Evolutionary conservation across 1,284 basidiomycete genomes (phyloP).

Genomic region (Puccinia triticina): DNA sequence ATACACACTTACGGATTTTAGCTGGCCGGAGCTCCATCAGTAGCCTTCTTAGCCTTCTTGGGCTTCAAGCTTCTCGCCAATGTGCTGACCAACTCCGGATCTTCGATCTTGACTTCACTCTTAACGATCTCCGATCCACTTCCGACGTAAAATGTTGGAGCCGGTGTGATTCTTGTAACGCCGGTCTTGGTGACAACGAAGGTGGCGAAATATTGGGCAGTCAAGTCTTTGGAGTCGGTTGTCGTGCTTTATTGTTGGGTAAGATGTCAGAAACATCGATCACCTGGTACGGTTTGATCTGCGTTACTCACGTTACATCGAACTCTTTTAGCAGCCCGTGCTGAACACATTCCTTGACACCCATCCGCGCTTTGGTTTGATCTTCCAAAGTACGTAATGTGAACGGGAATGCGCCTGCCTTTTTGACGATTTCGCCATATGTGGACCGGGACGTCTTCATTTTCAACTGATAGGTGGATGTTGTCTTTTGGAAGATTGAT

Average conservation of each 20-base stretch:
- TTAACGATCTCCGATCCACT: constrained; percentile 87
- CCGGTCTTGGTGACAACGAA: constrained; percentile 59
- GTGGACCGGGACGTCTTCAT: constrained; percentile 94
- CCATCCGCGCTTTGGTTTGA: constrained; percentile 91
- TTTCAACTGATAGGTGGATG: constrained; percentile 90
- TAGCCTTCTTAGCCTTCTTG: constrained; percentile 85
- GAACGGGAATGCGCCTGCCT: constrained; percentile 96
- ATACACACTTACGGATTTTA: not conserved
- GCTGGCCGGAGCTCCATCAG: constrained; percentile 62
- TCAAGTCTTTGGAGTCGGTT: constrained; percentile 54
- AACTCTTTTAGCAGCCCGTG: constrained; percentile 87
- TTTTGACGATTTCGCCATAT: constrained; percentile 95
- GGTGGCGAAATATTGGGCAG: constrained; percentile 57
- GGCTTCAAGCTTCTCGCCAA: constrained; percentile 80
- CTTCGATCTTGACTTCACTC: constrained; percentile 83
- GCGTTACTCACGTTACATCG: constrained; percentile 66
- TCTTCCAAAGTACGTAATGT: constrained; percentile 91
- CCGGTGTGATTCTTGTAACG: constrained; percentile 63
- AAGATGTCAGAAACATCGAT: not conserved
- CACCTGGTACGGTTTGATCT: not conserved
- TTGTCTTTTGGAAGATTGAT: constrained; percentile 84
- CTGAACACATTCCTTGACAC: constrained; percentile 91
- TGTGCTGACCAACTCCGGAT: constrained; percentile 78
- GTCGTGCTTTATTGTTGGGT: constrained; percentile 53
- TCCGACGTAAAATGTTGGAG: constrained; percentile 86